Base-by-base conservation (phyloP, 2,329 filamentous ascomycete genomes). In the Alternaria novae-zelandiae region DNA sequence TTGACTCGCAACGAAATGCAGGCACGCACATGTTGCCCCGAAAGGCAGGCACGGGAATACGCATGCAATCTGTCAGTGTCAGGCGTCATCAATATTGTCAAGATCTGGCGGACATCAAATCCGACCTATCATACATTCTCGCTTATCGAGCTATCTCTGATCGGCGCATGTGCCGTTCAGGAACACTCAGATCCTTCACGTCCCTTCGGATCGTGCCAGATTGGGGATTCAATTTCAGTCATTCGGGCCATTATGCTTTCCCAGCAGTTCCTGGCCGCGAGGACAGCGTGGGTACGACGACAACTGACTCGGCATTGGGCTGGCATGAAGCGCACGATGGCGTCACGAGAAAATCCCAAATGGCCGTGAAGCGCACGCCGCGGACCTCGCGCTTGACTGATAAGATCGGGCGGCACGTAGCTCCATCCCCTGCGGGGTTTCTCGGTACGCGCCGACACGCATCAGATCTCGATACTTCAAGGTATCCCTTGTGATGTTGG, bases 71-170 rank as follows among this genome's bases (percentile, higher is more conserved):
- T 47, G 30, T 59, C 28, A 58, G 54, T 47, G 30, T 56, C 20
- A 55, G 28, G 57, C 63, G 59, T 60, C 62, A 63, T 60, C 23
- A 57, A 21, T 57, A 60, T 65, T 60, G 53, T 59, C 32, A 54
- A 62, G 25, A 58, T 45, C 20, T 53, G 20, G 28, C 30, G 30
- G 21, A 21, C 30, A 28, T 4, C 17, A 44, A 2, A 25, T 25
- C 41, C 23, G 41, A 20, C 65, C 65, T 65, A 67, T 67, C 62
- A 59, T 12, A 50, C n/a, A 47, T 11, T 25, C 44, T 67, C 65
- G 65, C 65, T 58, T 67, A 63, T 67, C 62, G 56, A 41, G 20
- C 26, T 28, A n/a, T 21, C 46, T 17, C 49, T 46, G 50, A 58
- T 36, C 47, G 12, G 54, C 47, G 41, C 57, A 46, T n/a, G 20